Base-by-base conservation (phyloP, 1,284 basidiomycete genomes). In the Cutaneotrichosporon spelunceum region DNA sequence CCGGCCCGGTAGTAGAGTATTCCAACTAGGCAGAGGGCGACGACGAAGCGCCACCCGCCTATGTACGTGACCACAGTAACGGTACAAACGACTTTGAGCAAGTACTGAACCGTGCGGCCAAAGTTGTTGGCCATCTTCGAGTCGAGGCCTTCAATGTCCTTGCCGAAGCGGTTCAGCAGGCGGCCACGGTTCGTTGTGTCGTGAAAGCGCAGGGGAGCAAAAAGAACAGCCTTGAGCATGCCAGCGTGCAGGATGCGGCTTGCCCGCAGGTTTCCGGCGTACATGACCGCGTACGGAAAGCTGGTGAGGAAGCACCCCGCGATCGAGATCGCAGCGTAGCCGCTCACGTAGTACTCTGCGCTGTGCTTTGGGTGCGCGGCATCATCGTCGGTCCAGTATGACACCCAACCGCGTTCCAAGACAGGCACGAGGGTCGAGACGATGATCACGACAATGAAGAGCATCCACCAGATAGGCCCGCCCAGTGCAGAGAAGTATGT, bases 141-240 rank as follows among this genome's bases (percentile, higher is more conserved):
- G 75, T 97, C 93, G 56, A 95, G 86, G 27, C 88, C 89, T 81
- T 96, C 93, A 62, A 95, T 91, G 73, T 96, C 93, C 75, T 96
- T 95, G 45, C 92, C 91, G 70, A 96, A 95, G 42, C 93, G 84
- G 74, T 95, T 94, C 42, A 94, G 79, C 8, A 94, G 80, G 14
- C 91, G 85, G 8, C 93, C 93, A 50, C 91, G 85, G 54, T 88
- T 90, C 4, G 92, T 87, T 0, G 92, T 96, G 72, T 97, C 93
- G 72, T 95, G 93, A 84, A 96, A 96, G 27, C 93, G 86, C 56
- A 96, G 87, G 47, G 91, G 87, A 1, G 94, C 93, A 69, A 93
- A 93, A 1, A 99, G 81, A 11, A 98, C 88, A 0, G 88, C 80
- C 73, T 93, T 88, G 45, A 98, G 83, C 53, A 99, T 83, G 44